Evolutionary conservation across 2,329 filamentous ascomycete genomes (phyloP).

Genomic region (Atkinsonella texensis): DNA sequence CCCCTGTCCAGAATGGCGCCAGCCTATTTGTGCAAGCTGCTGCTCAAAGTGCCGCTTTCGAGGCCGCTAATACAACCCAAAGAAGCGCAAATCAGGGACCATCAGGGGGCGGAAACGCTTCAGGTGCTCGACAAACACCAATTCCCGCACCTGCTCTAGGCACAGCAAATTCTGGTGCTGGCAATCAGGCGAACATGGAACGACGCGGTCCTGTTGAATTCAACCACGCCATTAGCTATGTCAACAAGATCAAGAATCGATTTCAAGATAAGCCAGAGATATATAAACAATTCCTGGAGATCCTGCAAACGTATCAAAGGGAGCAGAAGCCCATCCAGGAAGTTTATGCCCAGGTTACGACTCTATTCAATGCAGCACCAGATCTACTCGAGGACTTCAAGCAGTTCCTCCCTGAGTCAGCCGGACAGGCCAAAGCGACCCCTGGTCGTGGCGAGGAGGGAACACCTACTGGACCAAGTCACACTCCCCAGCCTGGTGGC

Average conservation of each 20-base stretch:
- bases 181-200: slow-evolving; percentile 54
- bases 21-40: slow-evolving; percentile 34
- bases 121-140: slow-evolving; percentile 44
- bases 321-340: slow-evolving; percentile 98
- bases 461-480: slow-evolving; percentile 30
- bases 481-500: slow-evolving; percentile 45
- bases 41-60: slow-evolving; percentile 24
- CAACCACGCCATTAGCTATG: slow-evolving; percentile 98
- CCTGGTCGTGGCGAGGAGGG: slow-evolving; percentile 47
- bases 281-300: slow-evolving; percentile 98
- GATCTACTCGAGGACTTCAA: slow-evolving; percentile 97
- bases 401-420: slow-evolving; percentile 89
- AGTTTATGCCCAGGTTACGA: slow-evolving; percentile 93
- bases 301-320: slow-evolving; percentile 92
- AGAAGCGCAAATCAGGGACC: slow-evolving; percentile 19
- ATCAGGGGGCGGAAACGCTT: slow-evolving; percentile 31
- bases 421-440: slow-evolving; percentile 38
- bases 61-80: slow-evolving; percentile 18
- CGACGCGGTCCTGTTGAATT: slow-evolving; percentile 94
- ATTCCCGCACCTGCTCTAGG: slow-evolving; percentile 45
- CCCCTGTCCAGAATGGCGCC: slow-evolving; percentile 39
- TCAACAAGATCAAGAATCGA: slow-evolving; percentile 99
- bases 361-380: slow-evolving; percentile 82
- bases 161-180: slow-evolving; percentile 47
- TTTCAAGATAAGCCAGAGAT: slow-evolving; percentile 96